Evolutionary conservation across 1,139 yeast species (phyloP).

Genomic region (Debaryomyces coudertii): DNA sequence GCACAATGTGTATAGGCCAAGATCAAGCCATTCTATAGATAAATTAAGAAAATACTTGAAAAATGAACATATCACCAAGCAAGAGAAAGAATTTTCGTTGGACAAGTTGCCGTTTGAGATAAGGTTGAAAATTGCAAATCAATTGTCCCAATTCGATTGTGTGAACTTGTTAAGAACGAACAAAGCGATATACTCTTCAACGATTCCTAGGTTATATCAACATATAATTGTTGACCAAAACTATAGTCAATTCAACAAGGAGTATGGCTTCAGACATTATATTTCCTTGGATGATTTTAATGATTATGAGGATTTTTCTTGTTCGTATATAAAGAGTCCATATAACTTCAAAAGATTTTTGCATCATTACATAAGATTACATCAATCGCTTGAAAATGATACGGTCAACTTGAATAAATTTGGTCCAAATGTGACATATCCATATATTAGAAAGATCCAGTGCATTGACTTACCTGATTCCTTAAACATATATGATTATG

Average conservation of each 20-base stretch:
- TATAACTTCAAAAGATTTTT: constrained; percentile 39
- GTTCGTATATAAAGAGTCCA: constrained; percentile 39
- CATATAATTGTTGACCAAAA: constrained; percentile 42
- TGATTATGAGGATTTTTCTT: constrained; percentile 17
- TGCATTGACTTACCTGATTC: constrained; percentile 40
- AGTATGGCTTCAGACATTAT: constrained; percentile 21
- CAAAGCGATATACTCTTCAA: constrained; percentile 30
- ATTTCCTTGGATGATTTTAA: constrained; percentile 9
- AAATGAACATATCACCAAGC: constrained; percentile 1
- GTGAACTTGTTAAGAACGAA: constrained; percentile 37
- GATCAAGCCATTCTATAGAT: constrained; percentile 1
- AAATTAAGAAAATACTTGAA: constrained; percentile 1
- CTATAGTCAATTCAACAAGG: constrained; percentile 40
- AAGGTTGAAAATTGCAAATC: constrained; percentile 30
- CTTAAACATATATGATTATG: constrained; percentile 34
- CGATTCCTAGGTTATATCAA: constrained; percentile 39
- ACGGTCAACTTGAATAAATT: neutral
- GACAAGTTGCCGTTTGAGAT: constrained; percentile 44
- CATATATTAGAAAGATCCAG: constrained; percentile 24
- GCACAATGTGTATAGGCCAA: neutral
- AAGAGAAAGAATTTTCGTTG: constrained; percentile 14
- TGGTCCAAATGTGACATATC: constrained; percentile 10
- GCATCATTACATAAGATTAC: constrained; percentile 16
- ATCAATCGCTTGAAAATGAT: neutral
- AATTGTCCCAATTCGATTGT: constrained; percentile 47